These are phyloP conservation scores for Malassezia arunalokei DNA, from an alignment of 1,284 basidiomycete species.

Conservation along the genomic window DNA sequence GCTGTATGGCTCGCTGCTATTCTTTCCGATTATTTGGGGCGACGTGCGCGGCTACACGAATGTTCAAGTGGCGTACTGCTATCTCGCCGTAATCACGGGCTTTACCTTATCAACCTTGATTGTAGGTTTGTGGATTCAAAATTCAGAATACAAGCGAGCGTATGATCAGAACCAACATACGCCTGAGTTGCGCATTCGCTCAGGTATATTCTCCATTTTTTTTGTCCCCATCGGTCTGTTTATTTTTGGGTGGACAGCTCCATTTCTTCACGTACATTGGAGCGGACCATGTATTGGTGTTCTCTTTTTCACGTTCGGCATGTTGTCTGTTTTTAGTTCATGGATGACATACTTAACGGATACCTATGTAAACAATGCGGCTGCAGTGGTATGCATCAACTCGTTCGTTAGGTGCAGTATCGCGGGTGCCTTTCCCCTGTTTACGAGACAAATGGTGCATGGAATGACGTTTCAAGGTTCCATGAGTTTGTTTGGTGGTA, in stretches of 20 bases:
- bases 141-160: not conserved
- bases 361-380: slow-evolving; percentile 16
- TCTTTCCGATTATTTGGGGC: slow-evolving; percentile 18
- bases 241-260: slow-evolving; percentile 22
- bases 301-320: slow-evolving; percentile 16
- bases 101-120: slow-evolving; percentile 5
- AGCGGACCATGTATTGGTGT: slow-evolving; percentile 15
- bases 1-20: slow-evolving; percentile 17
- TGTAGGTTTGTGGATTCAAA: slow-evolving; percentile 13
- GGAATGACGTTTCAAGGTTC: slow-evolving; percentile 21
- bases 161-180: slow-evolving; percentile 9
- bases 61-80: slow-evolving; percentile 15
- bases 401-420: slow-evolving; percentile 15
- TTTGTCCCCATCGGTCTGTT: slow-evolving; percentile 19
- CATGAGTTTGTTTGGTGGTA: slow-evolving; percentile 17
- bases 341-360: slow-evolving; percentile 19
- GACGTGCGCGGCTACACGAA: slow-evolving; percentile 9
- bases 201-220: slow-evolving; percentile 13
- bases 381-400: slow-evolving; percentile 15
- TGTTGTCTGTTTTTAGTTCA: slow-evolving; percentile 16
- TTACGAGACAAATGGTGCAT: slow-evolving; percentile 16
- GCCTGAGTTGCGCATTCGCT: slow-evolving; percentile 17
- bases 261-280: slow-evolving; percentile 17
- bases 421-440: slow-evolving; percentile 19
- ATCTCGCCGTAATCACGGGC: slow-evolving; percentile 14